Conservation (phyloP, 73 alveolate species). For the Paraurostyla sp. region DNA sequence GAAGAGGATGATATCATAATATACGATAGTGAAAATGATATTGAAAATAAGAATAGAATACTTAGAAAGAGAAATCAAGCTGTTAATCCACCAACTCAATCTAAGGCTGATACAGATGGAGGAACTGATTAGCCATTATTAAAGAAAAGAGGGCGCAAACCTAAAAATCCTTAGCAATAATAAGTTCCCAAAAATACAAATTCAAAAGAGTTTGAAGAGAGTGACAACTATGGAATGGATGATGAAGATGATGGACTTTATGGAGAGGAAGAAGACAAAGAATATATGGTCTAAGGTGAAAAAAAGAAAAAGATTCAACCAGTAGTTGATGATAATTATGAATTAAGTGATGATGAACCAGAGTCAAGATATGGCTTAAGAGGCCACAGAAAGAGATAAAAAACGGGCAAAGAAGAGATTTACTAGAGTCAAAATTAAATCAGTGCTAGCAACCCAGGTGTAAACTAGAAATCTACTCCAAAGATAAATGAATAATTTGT, state of each 20-base stretch:
- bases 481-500: constrained; percentile 4
- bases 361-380: not conserved
- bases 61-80: constrained; percentile 25
- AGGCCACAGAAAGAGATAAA: constrained; percentile 11
- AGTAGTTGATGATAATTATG: constrained; percentile 38
- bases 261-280: constrained; percentile 63
- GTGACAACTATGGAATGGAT: not conserved
- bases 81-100: not conserved
- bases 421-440: not conserved
- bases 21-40: constrained; percentile 46
- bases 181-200: not conserved
- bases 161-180: constrained; percentile 16
- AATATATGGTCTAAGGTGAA: not conserved
- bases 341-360: constrained; percentile 29
- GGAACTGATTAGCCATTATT: constrained; percentile 7
- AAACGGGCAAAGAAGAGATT: not conserved
- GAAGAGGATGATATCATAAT: constrained; percentile 48
- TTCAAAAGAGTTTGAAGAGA: constrained; percentile 7
- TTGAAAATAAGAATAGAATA: constrained; percentile 25
- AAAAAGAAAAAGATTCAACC: not conserved
- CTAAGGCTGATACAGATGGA: not conserved
- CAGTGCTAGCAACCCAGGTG: not conserved
- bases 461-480: constrained; percentile 12
- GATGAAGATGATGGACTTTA: constrained; percentile 31
- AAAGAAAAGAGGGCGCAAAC: constrained; percentile 39